Percentiles rank a stretch among this genome's conserved stretches.
Evolutionary conservation across 352 stramenopile species (phyloP).

Genomic region (Globisporangium solare): DNA sequence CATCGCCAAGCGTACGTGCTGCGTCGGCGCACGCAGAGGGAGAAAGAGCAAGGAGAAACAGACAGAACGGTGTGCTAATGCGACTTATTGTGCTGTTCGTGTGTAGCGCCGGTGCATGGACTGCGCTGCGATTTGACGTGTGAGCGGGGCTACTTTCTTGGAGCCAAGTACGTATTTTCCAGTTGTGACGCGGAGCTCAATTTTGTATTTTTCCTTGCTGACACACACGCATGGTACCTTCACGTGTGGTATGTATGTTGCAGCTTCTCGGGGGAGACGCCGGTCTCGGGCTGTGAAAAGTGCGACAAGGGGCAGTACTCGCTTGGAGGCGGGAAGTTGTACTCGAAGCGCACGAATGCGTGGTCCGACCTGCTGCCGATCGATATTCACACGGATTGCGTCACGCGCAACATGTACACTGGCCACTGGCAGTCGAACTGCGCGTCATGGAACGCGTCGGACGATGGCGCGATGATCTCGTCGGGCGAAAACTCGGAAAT

Average conservation of each 20-base stretch:
- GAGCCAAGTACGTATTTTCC: conserved; percentile 44
- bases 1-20: conserved; percentile 46
- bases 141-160: conserved; percentile 65
- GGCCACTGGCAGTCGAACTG: conserved; percentile 75
- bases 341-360: conserved; percentile 59
- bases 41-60: too few species aligned
- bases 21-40: too few species aligned
- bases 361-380: conserved; percentile 57
- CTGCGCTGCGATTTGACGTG: conserved; percentile 73
- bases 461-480: conserved; percentile 50
- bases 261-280: conserved; percentile 52
- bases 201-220: too few species aligned
- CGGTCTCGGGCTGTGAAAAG: conserved; percentile 67
- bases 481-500: conserved; percentile 74
- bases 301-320: conserved; percentile 75
- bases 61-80: background rate
- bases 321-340: conserved; percentile 67
- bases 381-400: conserved; percentile 66
- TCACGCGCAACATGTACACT: conserved; percentile 73
- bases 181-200: too few species aligned
- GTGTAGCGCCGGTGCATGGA: conserved; percentile 52
- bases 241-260: background rate
- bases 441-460: conserved; percentile 56
- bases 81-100: background rate
- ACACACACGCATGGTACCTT: background rate